phyloP scores from a whole-genome alignment of 75 land plant genomes.

The Cryptomeria japonica region DNA sequence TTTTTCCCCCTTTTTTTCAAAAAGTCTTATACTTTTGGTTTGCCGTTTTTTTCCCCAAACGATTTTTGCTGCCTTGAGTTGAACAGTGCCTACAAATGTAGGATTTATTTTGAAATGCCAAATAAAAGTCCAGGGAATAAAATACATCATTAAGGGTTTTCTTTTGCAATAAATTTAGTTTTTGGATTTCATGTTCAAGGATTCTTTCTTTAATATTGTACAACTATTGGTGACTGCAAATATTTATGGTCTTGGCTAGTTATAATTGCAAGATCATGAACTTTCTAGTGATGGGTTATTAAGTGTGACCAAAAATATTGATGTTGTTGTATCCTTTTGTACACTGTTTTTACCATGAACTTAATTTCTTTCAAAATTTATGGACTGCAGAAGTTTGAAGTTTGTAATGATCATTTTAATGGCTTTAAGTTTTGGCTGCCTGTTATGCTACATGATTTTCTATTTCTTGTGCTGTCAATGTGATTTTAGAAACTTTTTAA shows the following conservation, averaged over 20 bases:
- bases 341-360: background rate
- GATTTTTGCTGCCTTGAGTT: no score
- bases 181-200: background rate
- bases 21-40: no score
- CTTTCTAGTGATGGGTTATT: background rate
- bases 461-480: background rate
- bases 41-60: no score
- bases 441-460: background rate
- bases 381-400: background rate
- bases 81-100: background rate
- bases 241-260: background rate
- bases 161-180: no score
- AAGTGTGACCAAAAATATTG: background rate
- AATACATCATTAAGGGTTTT: no score
- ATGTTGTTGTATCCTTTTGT: background rate
- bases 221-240: background rate
- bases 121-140: background rate
- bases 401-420: background rate
- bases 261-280: background rate
- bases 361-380: background rate
- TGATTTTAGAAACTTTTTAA: background rate
- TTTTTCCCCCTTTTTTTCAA: no score
- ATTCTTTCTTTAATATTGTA: background rate
- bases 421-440: background rate
- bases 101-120: background rate